Evolutionary conservation across 2,329 filamentous ascomycete species (phyloP), one percentile per base, ranked within the genome.

Genomic region (Colletotrichum costaricense): DNA sequence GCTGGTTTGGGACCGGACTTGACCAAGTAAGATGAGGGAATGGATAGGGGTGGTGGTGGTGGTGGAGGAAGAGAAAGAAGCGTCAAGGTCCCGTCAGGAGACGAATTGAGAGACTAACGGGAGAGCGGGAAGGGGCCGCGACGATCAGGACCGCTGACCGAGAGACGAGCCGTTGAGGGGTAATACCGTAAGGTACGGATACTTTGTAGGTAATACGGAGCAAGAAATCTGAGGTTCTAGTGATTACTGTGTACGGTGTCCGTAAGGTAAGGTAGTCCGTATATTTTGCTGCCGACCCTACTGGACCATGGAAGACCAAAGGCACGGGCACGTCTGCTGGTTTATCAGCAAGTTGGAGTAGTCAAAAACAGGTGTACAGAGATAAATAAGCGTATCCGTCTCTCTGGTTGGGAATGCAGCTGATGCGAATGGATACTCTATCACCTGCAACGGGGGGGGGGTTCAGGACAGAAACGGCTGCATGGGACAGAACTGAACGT

Each of bases 11-110:
- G 59, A 46, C 66, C 54, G 59, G 70, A 55, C 59, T 28, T 49
- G 26, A 22, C 42, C 54, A 69, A 69, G 46, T 64, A 56, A 69
- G 42, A 72, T 60, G 70, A 72, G 59, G 54, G 24, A 46, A 28
- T 52, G 49, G 38, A 69, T 63, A 63, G 33, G 28, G 33, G 58
- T 42, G 42, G 64, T 58, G 52, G 57, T 62, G 55, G 22, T 22
- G 26, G 35, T 49, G 46, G 57, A 49, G 55, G 22, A 14, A 16
- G 35, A 24, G 24, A 58, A 54, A 46, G 35, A 42, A 33, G 22
- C 22, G 33, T 42, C 38, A 7, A 42, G 38, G 38, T 42, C 38
- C 38, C 38, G 38, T 12, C 19, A 57, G 16, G 19, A 67, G 42
- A 52, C 22, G 14, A 30, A 55, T 11, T 9, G 58, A n/a, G 30